Evolutionary conservation across 441 rosid genomes (phyloP), one percentile per base, ranked within the genome.

Genomic region (Pelargonium myrrhifolium): DNA sequence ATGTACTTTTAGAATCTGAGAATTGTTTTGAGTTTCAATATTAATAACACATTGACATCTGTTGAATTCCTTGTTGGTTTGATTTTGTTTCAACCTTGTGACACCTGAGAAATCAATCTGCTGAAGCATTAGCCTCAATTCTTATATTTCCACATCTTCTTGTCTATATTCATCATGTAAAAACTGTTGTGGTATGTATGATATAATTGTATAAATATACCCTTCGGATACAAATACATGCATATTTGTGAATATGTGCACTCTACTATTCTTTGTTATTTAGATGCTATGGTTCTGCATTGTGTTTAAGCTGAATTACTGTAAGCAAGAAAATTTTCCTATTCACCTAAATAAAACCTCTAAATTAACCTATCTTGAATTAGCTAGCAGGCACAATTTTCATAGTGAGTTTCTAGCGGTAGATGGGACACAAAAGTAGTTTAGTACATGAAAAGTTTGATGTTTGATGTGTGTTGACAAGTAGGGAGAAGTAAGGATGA

Each of bases 21-120:
- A 81, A 88, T 90, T 87, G 82, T 83, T 90, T 90, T 79, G 79
- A 80, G 82, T 83, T 85, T 79, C 84, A 76, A 82, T 84, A 81
- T 71, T 74, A 89, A 89, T 86, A 87, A 89, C 85, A 83, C 80
- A 81, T 86, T 80, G 79, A 80, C 83, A 76, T 79, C 84, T 72
- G 67, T 76, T 80, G 47, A 68, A 53, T 65, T 75, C 74, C 65
- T 28, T 78, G 61, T 55, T 68, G 42, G 64, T 70, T 66, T 61
- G 45, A 39, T 65, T 70, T 65, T 66, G 51, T 68, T 69, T 67
- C 45, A 9, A 55, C 65, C 58, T 49, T 40, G 71, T 74, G 71
- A 47, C 69, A 4, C 66, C 15, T 58, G 63, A 60, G 68, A 68
- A 59, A 62, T 55, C 61, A 45, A 15, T 49, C 26, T 35, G 47